These are phyloP conservation scores for Lichtheimia corymbifera DNA, from an alignment of 371 early-diverging fungal species.

Conservation along the genomic window DNA sequence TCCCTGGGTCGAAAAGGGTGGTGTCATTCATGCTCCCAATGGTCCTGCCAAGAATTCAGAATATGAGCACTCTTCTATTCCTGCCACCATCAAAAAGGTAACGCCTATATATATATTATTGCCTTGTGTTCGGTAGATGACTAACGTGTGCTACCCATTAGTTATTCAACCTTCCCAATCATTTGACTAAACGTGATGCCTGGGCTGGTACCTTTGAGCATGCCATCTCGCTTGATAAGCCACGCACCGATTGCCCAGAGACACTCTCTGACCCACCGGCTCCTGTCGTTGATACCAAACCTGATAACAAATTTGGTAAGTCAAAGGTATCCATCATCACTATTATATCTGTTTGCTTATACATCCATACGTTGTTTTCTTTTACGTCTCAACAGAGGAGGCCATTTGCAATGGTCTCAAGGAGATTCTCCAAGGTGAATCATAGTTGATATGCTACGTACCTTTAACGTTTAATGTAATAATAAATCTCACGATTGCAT, in stretches of 20 bases:
- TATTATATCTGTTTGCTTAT: neutral
- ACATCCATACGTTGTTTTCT: neutral
- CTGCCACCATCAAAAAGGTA: slow-evolving; percentile 43
- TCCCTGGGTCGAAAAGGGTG: slow-evolving; percentile 45
- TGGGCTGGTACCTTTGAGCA: slow-evolving; percentile 33
- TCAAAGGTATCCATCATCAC: neutral
- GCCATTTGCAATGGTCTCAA: slow-evolving; percentile 20
- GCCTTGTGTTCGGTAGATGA: neutral
- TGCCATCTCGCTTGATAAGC: slow-evolving; percentile 20
- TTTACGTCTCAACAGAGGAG: slow-evolving; percentile 7
- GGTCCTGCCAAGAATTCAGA: slow-evolving; percentile 24
- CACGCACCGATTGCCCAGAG: slow-evolving; percentile 23
- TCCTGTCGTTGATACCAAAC: slow-evolving; percentile 11
- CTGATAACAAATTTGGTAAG: slow-evolving; percentile 20
- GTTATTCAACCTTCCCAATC: slow-evolving; percentile 31
- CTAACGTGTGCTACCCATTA: neutral
- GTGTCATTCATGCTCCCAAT: slow-evolving; percentile 24
- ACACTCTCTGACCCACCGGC: slow-evolving; percentile 20
- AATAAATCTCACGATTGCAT: too few species aligned
- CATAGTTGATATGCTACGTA: too few species aligned
- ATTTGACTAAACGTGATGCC: slow-evolving; percentile 26
- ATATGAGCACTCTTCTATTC: slow-evolving; percentile 49
- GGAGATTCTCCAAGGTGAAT: slow-evolving; percentile 19
- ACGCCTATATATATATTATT: neutral
- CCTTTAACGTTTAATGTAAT: too few species aligned